Percentiles rank a stretch among this genome's conserved stretches.
These are phyloP conservation scores for Globisporangium takayamanum DNA, from an alignment of 352 stramenopile genomes.

Conservation along the genomic window DNA sequence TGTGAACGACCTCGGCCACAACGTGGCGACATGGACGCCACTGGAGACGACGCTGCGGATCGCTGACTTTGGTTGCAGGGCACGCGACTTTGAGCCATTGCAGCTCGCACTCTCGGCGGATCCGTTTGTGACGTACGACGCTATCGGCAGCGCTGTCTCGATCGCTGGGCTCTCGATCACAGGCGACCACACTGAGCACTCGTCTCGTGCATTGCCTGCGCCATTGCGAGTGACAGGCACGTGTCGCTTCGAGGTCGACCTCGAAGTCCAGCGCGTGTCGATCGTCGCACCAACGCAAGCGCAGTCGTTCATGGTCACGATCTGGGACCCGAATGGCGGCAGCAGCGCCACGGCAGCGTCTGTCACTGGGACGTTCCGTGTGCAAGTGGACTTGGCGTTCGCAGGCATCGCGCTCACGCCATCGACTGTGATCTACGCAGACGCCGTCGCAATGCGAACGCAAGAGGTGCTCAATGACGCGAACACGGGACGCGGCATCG, in stretches of 20 bases:
- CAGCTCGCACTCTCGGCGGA: conserved; percentile 5
- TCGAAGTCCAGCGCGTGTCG: conserved; percentile 16
- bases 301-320: conserved; percentile 10
- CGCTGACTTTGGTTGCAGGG: conserved; percentile 3
- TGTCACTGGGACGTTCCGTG: conserved; percentile 20
- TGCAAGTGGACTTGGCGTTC: conserved; percentile 7
- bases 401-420: neutral
- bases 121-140: conserved; percentile 2
- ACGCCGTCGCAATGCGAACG: conserved; percentile 23
- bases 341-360: neutral
- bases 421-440: conserved; percentile 12
- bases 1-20: conserved; percentile 10
- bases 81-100: neutral
- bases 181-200: neutral
- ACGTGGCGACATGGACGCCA: conserved; percentile 3
- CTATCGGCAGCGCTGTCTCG: neutral
- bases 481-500: conserved; percentile 15
- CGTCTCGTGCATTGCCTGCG: neutral
- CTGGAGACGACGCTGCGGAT: conserved; percentile 5
- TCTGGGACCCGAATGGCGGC: conserved; percentile 7
- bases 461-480: conserved; percentile 24
- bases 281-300: conserved; percentile 3
- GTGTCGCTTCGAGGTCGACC: conserved; percentile 7
- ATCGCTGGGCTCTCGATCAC: conserved; percentile 6
- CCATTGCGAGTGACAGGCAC: conserved; percentile 5